Evolutionary conservation across 179 eudicot genomes (phyloP), one percentile per base, ranked within the genome.

Genomic region (Drosera spatulata): DNA sequence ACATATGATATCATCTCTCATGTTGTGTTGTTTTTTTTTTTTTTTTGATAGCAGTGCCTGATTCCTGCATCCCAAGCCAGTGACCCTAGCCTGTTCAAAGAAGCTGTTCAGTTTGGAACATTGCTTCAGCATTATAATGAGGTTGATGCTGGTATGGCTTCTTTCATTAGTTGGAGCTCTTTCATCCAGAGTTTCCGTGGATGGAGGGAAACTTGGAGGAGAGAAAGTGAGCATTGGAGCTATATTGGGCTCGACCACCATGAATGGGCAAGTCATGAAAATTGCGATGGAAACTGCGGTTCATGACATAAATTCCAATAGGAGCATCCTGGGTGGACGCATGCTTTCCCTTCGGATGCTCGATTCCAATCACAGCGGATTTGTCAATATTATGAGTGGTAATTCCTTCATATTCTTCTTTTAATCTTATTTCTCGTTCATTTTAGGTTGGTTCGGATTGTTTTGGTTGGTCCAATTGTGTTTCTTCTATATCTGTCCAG

Each of bases 371-470:
- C 77, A 50, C 56, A 85, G 75, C 63, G 86, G 88, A 53, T 85
- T 85, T 64, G 82, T 77, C 62, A 72, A 85, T 70, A 76, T 84
- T 58, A 69, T 86, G 67, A 89, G 89, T 64, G 89, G 95, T 86
- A 83, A 63, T 38, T 60, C 46, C 38, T 53, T 51, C 8, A 4
- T 50, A 22, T 55, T 39, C 61, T 58, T 48, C 47, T 42, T 13
- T 7, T 39, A 44, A 53, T 51, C 22, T 22, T 22, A 22, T 22
- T 22, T 22, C 33, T 22, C 33, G 33, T 22, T 22, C 33, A 22
- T 22, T 22, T 22, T 22, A 22, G 33, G 33, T 22, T 22, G 33
- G 33, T 22, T 22, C 1, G 33, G 33, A 22, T 22, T 22, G 33
- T 22, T 22, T 22, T 22, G 33, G 33, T 22, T 22, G 0, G 33